Percentiles rank a stretch among this genome's conserved stretches.
These are phyloP conservation scores for Echinochloa phyllopogon DNA, from an alignment of 176 grass and related monocot species.

Conservation along the genomic window DNA sequence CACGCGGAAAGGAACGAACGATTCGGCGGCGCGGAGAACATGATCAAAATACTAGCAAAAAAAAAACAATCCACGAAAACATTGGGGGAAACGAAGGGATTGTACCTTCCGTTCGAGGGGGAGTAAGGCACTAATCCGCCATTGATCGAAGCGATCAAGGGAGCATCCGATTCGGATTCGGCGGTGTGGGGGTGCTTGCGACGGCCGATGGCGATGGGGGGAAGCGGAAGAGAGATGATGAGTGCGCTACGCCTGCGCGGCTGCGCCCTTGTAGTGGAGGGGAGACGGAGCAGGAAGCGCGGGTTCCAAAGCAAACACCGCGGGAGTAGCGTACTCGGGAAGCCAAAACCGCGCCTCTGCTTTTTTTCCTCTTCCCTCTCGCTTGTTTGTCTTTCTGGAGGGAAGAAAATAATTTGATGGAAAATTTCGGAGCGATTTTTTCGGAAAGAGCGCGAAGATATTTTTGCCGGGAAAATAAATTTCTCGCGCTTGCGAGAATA, in stretches of 20 bases:
- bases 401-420: neutral
- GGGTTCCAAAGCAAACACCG: neutral
- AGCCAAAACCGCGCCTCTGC: constrained; percentile 29
- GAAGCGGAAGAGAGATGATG: neutral
- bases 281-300: neutral
- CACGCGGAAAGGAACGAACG: neutral
- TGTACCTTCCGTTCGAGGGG: neutral
- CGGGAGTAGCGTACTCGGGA: constrained; percentile 38
- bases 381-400: neutral
- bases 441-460: neutral
- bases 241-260: neutral
- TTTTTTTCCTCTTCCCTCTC: neutral
- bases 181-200: neutral
- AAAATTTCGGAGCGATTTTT: neutral
- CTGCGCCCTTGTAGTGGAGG: neutral
- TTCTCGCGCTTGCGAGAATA: neutral
- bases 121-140: neutral
- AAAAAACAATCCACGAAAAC: neutral
- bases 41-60: neutral
- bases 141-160: constrained; percentile 23
- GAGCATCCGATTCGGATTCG: neutral
- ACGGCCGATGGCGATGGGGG: neutral
- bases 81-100: neutral
- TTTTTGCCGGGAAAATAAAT: neutral
- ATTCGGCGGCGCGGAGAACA: neutral